phyloP scores from a whole-genome alignment of 1,284 basidiomycete species.

The Inonotus hispidus region DNA sequence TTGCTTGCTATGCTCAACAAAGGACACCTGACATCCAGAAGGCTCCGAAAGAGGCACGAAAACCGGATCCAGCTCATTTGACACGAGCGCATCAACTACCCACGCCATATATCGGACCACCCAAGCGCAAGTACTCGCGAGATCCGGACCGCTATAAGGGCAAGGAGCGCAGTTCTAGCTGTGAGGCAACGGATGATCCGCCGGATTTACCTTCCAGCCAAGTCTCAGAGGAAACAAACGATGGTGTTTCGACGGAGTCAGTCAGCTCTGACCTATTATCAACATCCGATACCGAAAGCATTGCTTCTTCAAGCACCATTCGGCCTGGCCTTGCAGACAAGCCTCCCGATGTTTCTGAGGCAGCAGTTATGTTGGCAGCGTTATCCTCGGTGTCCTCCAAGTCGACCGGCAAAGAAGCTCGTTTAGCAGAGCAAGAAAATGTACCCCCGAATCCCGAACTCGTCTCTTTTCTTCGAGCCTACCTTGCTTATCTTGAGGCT shows the following conservation, averaged over 20 bases:
- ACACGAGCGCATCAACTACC: conserved; percentile 16
- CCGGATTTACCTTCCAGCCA: not conserved
- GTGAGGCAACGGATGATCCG: not conserved
- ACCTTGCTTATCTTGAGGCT: conserved; percentile 9
- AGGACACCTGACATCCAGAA: not conserved
- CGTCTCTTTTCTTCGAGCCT: conserved; percentile 11
- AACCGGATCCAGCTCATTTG: conserved; percentile 11
- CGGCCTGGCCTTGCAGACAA: not conserved
- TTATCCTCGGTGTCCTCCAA: conserved; percentile 13
- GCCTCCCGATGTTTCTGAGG: conserved; percentile 5
- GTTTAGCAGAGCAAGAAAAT: not conserved
- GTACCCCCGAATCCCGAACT: conserved; percentile 7
- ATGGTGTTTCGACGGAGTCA: not conserved
- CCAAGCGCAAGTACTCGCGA: conserved; percentile 6
- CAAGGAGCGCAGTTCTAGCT: not conserved
- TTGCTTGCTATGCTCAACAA: not conserved
- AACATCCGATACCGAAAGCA: not conserved
- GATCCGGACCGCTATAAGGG: not conserved
- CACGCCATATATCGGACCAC: conserved; percentile 18
- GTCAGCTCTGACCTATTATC: not conserved
- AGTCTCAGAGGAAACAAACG: not conserved
- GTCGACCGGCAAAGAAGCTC: not conserved
- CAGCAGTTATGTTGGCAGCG: conserved; percentile 16
- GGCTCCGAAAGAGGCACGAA: not conserved
- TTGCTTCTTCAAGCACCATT: conserved; percentile 3